Evolutionary conservation across 2,329 filamentous ascomycete genomes (phyloP).

Genomic region (Xenoacremonium recifei): DNA sequence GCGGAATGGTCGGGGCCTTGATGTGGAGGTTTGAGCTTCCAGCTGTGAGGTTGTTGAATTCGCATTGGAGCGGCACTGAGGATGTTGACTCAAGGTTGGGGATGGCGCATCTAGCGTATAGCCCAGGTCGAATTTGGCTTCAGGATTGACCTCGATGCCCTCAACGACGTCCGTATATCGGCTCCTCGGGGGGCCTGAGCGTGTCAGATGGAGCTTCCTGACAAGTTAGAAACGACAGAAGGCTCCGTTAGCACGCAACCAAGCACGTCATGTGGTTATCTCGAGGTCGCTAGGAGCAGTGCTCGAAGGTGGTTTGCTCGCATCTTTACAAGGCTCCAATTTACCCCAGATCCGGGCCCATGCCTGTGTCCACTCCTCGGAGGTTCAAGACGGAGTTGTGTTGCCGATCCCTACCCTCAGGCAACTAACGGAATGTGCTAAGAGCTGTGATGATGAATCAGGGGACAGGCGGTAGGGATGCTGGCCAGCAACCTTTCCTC

Average conservation of each 20-base stretch:
- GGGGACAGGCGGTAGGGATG: not conserved
- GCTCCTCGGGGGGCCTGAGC: slow-evolving; percentile 3
- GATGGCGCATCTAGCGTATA: not conserved
- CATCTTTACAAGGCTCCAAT: not conserved
- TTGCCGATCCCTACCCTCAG: not conserved
- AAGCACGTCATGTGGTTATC: slow-evolving; percentile 3
- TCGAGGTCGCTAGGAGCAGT: too few relatives aligned
- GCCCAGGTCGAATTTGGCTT: not conserved
- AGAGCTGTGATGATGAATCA: not conserved
- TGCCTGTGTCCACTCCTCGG: not conserved
- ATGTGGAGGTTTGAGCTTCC: not conserved
- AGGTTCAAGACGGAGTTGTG: not conserved
- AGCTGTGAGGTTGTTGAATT: not conserved
- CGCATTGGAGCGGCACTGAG: slow-evolving; percentile 11
- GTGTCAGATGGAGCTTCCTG: not conserved
- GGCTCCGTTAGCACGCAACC: slow-evolving; percentile 3
- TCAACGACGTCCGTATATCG: not conserved
- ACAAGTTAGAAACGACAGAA: not conserved
- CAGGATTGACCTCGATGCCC: not conserved
- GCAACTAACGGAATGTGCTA: not conserved
- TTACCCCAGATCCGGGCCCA: slow-evolving; percentile 1
- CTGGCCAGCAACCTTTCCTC: not conserved
- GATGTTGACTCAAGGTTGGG: not conserved
- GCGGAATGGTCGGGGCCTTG: not conserved
- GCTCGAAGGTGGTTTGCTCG: not conserved